Evolutionary conservation across 2,329 filamentous ascomycete genomes (phyloP).

Genomic region (Talaromyces albobiverticillius): DNA sequence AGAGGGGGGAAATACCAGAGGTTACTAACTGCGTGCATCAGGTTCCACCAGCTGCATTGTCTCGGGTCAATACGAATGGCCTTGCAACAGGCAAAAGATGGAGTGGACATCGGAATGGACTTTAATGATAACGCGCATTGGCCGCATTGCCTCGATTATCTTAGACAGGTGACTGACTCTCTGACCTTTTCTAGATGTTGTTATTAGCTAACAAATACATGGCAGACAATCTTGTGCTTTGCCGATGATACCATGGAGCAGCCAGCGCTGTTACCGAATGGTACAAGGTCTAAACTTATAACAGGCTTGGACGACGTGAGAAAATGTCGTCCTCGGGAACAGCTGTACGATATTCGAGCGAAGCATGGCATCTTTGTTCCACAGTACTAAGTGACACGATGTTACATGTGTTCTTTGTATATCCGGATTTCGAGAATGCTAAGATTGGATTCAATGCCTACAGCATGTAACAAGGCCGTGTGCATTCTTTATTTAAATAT

Average conservation of each 20-base stretch:
- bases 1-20: neutral
- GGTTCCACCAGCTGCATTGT: conserved; percentile 4
- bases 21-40: neutral
- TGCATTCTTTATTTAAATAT: no score
- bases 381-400: neutral
- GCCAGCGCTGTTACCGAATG: neutral
- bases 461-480: no score
- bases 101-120: neutral
- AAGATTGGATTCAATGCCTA: no score
- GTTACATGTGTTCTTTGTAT: no score
- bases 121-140: neutral
- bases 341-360: neutral
- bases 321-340: conserved; percentile 1
- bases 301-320: neutral
- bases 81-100: neutral
- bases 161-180: neutral
- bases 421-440: no score
- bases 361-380: neutral
- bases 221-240: neutral
- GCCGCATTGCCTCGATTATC: conserved; percentile 2
- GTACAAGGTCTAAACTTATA: neutral
- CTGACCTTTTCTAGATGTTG: neutral
- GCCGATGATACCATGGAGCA: conserved; percentile 1
- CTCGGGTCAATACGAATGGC: neutral
- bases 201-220: neutral